phyloP scores from a whole-genome alignment of 345 rosid species.

The Arabidopsis suecica region DNA sequence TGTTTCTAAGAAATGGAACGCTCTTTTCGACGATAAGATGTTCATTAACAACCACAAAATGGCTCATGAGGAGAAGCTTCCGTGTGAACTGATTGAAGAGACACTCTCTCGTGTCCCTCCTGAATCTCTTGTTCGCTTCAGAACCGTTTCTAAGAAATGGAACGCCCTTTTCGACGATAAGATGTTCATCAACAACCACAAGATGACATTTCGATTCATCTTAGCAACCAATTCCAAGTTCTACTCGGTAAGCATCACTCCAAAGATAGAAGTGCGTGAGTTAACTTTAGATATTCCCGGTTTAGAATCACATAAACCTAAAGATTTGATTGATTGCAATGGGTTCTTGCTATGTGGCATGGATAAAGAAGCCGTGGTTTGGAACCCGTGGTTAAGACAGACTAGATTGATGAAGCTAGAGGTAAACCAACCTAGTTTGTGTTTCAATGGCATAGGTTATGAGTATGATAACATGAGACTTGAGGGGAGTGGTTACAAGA shows the following conservation, averaged over 20 bases:
- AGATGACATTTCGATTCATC: neutral
- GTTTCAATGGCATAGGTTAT: neutral
- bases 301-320: neutral
- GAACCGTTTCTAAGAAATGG: slow-evolving; percentile 13
- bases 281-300: neutral
- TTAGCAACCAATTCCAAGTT: neutral
- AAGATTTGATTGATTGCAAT: neutral
- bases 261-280: neutral
- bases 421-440: neutral
- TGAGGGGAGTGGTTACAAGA: neutral
- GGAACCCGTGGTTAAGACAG: slow-evolving; percentile 8
- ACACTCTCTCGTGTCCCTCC: slow-evolving; percentile 5
- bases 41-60: slow-evolving; percentile 1
- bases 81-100: neutral
- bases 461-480: neutral
- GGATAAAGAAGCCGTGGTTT: neutral
- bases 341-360: neutral
- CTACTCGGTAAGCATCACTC: neutral
- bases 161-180: neutral
- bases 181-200: neutral
- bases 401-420: neutral
- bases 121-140: neutral
- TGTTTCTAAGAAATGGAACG: slow-evolving; percentile 4
- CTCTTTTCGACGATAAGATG: neutral
- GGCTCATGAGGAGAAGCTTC: neutral